Base-by-base conservation (phyloP, 1,284 basidiomycete species). In the Pseudozyma pruni region DNA sequence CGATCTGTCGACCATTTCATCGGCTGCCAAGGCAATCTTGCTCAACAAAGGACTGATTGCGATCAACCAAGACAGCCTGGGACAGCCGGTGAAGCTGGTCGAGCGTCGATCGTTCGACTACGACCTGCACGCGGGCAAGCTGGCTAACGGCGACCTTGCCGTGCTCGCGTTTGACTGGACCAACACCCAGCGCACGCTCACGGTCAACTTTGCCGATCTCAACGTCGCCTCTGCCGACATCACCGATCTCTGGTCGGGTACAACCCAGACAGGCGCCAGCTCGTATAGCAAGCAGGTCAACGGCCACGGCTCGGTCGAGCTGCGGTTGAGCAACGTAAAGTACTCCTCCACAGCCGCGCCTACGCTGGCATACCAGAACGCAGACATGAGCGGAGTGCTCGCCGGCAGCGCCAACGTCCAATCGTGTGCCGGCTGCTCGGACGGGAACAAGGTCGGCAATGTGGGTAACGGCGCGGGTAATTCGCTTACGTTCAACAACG, bases 41-140 rank as follows among this genome's bases (percentile, higher is more conserved):
- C 56, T 57, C 23, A 82, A 82, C 72, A 75, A 73, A 35, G 64
- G 57, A 6, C 25, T 81, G 14, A 72, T 80, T 25, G 70, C 37
- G 25, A 45, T 81, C 27, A 78, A 74, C 37, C 78, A 81, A 43
- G 71, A 79, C 56, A 14, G 34, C 19, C 35, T 61, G 8, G 80
- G 77, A 20, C 29, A 57, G 44, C 70, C 80, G 0, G 76, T 77
- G 33, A 43, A 50, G 41, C 72, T 78, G 13, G 43, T 80, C 23
- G 63, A 64, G 52, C 29, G 72, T 2, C 61, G 61, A 32, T 62
- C 58, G 9, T 41, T 47, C 31, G 58, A 74, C 31, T 55, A 38
- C 19, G 72, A 75, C 40, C 47, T 75, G 17, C 54, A 66, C 31
- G 47, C 56, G 13, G 73, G 73, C 5, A 51, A 46, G 16, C 54